Evolutionary conservation across 2,329 filamentous ascomycete species (phyloP), one percentile per base, ranked within the genome.

Genomic region (Colletotrichum falcatum): DNA sequence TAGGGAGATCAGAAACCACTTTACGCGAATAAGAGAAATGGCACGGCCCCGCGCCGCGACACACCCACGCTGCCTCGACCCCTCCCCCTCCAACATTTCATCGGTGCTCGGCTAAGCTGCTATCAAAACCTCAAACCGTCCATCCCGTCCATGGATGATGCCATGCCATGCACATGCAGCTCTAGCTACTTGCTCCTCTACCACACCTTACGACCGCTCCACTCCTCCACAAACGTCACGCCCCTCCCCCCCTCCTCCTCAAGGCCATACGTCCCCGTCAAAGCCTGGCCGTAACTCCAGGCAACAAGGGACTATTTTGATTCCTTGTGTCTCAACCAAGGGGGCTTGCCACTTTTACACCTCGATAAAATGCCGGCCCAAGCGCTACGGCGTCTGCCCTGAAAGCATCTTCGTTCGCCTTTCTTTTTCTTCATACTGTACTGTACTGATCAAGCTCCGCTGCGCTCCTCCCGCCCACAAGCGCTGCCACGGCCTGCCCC

Each of bases 11-110:
- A 61, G 60, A 74, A 79, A 79, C 78, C 79, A 80, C 79, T 80
- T 80, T 80, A 81, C 79, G 79, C 79, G 79, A 48, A 61, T 39
- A 12, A 56, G 54, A 56, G 33, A 77, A 23, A 77, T 77, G 71
- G 75, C 72, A 73, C 78, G 78, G 65, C 42, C 58, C 61, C 62
- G 62, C 61, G 54, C 63, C 58, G 46, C 65, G 61, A 59, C 71
- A 72, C 67, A 46, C 70, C 53, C 54, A 51, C 49, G 49, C 74
- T 75, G 74, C 72, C 77, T 73, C 71, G 56, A 60, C 65, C 59
- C 59, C 54, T 66, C 26, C 56, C 49, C 64, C 49, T 61, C 26
- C 56, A 49, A 61, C 44, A 54, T 59, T 26, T 59, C 42, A 58
- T 37, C 33, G 64, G 49, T 9, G 30, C 51, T 62, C 59, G n/a